Percentiles rank a stretch among this genome's conserved stretches.
Evolutionary conservation across 202 grass and related monocot genomes (phyloP).

Genomic region (Bolboschoenoplectus hybrid): DNA sequence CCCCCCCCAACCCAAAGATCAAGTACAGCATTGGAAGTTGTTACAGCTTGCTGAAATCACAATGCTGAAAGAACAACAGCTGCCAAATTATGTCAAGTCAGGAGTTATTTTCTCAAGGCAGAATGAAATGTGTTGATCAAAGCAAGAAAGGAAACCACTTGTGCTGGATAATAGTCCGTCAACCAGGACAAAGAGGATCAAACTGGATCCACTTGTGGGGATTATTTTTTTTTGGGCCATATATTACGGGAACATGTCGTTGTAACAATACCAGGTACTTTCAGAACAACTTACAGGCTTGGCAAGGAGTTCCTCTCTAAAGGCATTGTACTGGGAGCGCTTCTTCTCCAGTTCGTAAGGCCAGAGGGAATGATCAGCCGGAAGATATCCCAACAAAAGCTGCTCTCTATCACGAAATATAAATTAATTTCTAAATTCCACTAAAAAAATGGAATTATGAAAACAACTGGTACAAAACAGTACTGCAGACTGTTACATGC

Average conservation of each 20-base stretch:
- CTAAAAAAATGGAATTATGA: constrained; percentile 19
- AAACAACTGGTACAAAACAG: background rate
- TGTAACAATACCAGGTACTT: background rate
- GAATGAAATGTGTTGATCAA: background rate
- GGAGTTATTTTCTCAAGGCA: background rate
- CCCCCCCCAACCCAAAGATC: background rate
- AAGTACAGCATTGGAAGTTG: background rate
- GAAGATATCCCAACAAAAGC: constrained; percentile 97
- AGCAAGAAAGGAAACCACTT: background rate
- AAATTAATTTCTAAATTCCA: constrained; percentile 68
- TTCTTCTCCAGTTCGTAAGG: constrained; percentile 89
- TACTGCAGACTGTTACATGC: background rate
- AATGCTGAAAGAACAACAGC: background rate
- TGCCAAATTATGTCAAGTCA: background rate
- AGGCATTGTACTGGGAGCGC: constrained; percentile 69
- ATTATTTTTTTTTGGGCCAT: background rate
- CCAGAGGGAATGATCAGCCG: constrained; percentile 80
- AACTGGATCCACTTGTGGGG: background rate
- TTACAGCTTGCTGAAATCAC: background rate
- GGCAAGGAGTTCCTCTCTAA: constrained; percentile 87
- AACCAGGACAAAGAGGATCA: background rate
- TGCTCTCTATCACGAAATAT: constrained; percentile 85
- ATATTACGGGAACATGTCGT: background rate
- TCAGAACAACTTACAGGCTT: constrained; percentile 79
- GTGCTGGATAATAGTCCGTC: background rate